Evolutionary conservation across 2,329 filamentous ascomycete species (phyloP).

Genomic region (Xylaria sp.): DNA sequence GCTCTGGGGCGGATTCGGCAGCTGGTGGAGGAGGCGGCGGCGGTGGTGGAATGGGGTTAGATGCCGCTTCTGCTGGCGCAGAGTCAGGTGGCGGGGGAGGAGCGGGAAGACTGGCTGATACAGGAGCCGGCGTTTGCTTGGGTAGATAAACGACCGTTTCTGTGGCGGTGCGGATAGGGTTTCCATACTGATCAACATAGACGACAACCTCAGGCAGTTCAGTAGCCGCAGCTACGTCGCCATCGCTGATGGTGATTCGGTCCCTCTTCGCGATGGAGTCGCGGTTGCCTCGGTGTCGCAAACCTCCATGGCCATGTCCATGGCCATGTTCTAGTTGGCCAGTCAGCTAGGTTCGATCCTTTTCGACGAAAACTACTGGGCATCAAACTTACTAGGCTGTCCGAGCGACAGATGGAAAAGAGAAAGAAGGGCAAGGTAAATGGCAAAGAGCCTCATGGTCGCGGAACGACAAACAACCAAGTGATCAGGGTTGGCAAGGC

Average conservation of each 20-base stretch:
- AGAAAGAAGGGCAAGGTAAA: conserved; percentile 53
- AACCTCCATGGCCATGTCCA: conserved; percentile 51
- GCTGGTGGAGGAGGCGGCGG: conserved; percentile 26
- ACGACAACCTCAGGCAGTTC: conserved; percentile 63
- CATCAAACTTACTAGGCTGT: conserved; percentile 53
- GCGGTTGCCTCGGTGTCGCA: conserved; percentile 46
- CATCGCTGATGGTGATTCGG: conserved; percentile 52
- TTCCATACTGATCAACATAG: conserved; percentile 69
- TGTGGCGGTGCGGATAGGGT: conserved; percentile 59
- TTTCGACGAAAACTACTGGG: background rate
- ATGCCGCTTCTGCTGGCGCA: conserved; percentile 29
- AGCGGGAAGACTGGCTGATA: conserved; percentile 15
- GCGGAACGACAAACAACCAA: conserved; percentile 26
- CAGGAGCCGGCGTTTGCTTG: conserved; percentile 33
- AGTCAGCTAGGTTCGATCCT: conserved; percentile 28
- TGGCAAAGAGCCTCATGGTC: conserved; percentile 58
- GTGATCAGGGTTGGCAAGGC: conserved; percentile 20
- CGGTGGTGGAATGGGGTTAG: conserved; percentile 24
- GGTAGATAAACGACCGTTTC: conserved; percentile 51
- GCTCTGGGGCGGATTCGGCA: conserved; percentile 29
- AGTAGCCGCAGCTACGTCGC: conserved; percentile 53
- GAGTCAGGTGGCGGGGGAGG: conserved; percentile 25
- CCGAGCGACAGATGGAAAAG: conserved; percentile 56
- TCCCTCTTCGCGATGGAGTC: conserved; percentile 43
- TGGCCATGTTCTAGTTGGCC: conserved; percentile 47